Conservation (phyloP, 352 stramenopile genomes). For the Globisporangium perplexum region DNA sequence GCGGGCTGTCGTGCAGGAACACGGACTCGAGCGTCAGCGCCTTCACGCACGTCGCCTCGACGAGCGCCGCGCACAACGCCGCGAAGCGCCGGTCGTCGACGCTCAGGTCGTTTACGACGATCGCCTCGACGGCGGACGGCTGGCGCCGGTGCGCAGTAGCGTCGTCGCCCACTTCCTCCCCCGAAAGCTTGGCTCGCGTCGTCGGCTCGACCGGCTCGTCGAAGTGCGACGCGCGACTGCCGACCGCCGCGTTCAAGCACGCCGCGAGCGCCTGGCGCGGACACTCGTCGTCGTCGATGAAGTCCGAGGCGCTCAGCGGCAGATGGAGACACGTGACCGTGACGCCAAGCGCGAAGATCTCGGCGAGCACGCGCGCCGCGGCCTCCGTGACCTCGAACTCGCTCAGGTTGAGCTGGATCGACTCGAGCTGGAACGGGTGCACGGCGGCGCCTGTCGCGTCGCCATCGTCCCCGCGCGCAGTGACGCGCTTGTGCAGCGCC, state of each 20-base stretch:
- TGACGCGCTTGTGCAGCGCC: not conserved
- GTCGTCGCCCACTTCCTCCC: too few relatives aligned
- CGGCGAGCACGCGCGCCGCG: conserved; percentile 14
- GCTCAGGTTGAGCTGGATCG: conserved; percentile 29
- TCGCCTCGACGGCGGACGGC: not conserved
- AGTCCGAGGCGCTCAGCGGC: conserved; percentile 24
- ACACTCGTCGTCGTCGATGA: conserved; percentile 26
- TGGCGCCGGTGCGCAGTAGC: too few relatives aligned
- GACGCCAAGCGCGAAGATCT: conserved; percentile 17
- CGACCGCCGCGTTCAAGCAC: conserved; percentile 15
- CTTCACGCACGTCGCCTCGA: conserved; percentile 6
- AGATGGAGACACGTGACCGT: conserved; percentile 25
- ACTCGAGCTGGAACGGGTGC: conserved; percentile 20
- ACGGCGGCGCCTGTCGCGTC: conserved; percentile 2
- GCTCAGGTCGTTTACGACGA: conserved; percentile 12
- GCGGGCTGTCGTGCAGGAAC: conserved; percentile 6
- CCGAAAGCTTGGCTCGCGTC: not conserved
- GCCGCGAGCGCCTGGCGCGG: conserved; percentile 20
- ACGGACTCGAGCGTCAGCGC: conserved; percentile 11
- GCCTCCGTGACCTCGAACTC: conserved; percentile 32
- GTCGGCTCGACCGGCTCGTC: not conserved
- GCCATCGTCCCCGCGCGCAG: not conserved
- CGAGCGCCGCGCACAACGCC: conserved; percentile 8
- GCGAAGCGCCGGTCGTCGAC: conserved; percentile 13
- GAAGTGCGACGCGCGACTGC: not conserved